Evolutionary conservation across 441 rosid species (phyloP).

Genomic region (Pelargonium cotyledonis): DNA sequence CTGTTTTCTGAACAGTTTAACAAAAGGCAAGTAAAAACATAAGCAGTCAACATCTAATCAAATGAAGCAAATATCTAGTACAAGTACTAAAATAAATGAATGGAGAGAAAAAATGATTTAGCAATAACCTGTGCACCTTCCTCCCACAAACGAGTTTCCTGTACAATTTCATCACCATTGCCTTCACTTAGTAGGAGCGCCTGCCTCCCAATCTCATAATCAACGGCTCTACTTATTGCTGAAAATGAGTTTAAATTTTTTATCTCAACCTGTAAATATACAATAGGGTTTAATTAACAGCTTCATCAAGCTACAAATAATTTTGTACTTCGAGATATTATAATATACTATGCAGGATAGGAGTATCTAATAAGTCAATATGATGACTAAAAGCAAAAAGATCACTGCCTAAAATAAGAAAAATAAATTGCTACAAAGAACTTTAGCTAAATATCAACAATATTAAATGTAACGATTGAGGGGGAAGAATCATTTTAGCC

Average conservation of each 20-base stretch:
- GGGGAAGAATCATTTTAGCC: too few relatives aligned
- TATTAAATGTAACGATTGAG: too few relatives aligned
- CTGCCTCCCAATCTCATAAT: constrained; percentile 68
- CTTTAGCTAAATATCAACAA: too few relatives aligned
- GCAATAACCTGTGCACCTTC: constrained; percentile 76
- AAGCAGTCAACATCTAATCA: constrained; percentile 12
- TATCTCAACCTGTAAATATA: constrained; percentile 65
- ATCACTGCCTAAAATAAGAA: neutral
- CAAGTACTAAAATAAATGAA: neutral
- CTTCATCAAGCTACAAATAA: neutral
- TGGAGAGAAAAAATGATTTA: constrained; percentile 15
- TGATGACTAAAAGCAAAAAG: neutral
- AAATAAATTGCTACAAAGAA: too few relatives aligned
- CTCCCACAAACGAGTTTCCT: constrained; percentile 97
- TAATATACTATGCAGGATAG: neutral
- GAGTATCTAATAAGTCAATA: neutral
- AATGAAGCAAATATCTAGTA: constrained; percentile 9
- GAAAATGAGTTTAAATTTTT: constrained; percentile 72
- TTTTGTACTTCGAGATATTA: neutral
- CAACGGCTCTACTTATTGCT: too few relatives aligned
- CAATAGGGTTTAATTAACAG: neutral
- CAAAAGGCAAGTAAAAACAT: constrained; percentile 5
- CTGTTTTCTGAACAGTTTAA: constrained; percentile 55
- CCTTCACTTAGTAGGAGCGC: constrained; percentile 61
- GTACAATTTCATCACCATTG: constrained; percentile 58